Conservation (phyloP, 2,329 filamentous ascomycete species). For the Raffaelea ambrosiae region DNA sequence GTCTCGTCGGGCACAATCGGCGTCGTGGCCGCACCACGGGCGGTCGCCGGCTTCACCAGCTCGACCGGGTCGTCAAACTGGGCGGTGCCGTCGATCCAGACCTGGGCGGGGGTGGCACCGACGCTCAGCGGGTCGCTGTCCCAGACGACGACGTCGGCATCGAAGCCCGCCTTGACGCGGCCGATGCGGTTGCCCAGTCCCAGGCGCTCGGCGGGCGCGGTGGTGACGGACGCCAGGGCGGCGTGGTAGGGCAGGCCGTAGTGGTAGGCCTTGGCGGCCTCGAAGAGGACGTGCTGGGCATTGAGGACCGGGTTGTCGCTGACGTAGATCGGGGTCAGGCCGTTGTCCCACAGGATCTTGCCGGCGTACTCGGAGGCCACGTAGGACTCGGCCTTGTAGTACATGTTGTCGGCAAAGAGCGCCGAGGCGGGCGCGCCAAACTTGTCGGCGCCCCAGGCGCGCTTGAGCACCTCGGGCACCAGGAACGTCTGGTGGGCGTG, state of each 20-base stretch:
- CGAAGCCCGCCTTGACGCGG: slow-evolving; percentile 53
- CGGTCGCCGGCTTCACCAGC: slow-evolving; percentile 37
- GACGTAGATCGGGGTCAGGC: slow-evolving; percentile 59
- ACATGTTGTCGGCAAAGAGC: slow-evolving; percentile 59
- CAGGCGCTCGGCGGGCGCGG: slow-evolving; percentile 48
- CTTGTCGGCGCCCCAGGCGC: slow-evolving; percentile 36
- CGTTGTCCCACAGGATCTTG: slow-evolving; percentile 56
- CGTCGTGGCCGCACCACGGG: too few relatives aligned
- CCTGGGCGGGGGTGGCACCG: slow-evolving; percentile 50
- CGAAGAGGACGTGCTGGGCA: slow-evolving; percentile 60
- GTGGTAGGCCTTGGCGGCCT: slow-evolving; percentile 50
- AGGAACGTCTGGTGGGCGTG: slow-evolving; percentile 61
- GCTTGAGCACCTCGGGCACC: slow-evolving; percentile 55
- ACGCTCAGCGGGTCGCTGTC: slow-evolving; percentile 54
- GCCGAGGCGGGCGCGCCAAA: slow-evolving; percentile 14
- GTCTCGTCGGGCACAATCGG: slow-evolving; percentile 30
- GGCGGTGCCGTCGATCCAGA: slow-evolving; percentile 54
- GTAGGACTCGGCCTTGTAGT: slow-evolving; percentile 61
- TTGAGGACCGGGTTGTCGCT: slow-evolving; percentile 63
- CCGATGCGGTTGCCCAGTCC: slow-evolving; percentile 50
- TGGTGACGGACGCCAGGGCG: slow-evolving; percentile 49
- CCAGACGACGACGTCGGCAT: slow-evolving; percentile 55
- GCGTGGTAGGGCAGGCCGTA: slow-evolving; percentile 54
- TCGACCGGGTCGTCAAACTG: slow-evolving; percentile 49
- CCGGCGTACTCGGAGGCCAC: slow-evolving; percentile 57